phyloP scores from a whole-genome alignment of 768 basidiomycete genomes.

The Steccherinum ochraceum region DNA sequence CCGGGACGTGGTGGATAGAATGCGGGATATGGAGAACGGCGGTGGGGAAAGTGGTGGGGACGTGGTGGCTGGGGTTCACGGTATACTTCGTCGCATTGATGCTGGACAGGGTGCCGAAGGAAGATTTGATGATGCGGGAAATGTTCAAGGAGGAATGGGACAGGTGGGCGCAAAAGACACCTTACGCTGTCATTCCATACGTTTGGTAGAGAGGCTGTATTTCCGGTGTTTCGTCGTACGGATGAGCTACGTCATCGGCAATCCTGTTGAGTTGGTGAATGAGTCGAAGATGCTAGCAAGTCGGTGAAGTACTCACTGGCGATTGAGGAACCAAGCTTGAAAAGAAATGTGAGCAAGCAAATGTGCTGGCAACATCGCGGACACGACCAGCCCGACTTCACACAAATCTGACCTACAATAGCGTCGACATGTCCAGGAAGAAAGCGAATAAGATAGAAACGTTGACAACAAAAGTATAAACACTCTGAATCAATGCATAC shows the following conservation, averaged over 20 bases:
- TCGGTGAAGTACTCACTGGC: too few species aligned
- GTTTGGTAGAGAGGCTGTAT: too few species aligned
- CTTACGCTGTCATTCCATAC: conserved; percentile 5
- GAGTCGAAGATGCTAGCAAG: too few species aligned
- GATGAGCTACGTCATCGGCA: too few species aligned
- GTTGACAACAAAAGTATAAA: neutral
- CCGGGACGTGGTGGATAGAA: neutral
- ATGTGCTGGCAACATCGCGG: too few species aligned
- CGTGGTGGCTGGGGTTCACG: neutral
- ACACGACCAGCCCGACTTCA: too few species aligned
- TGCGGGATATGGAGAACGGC: neutral
- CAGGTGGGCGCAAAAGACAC: conserved; percentile 5
- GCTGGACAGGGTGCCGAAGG: neutral
- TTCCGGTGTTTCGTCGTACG: too few species aligned
- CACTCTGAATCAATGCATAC: neutral
- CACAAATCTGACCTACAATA: too few species aligned
- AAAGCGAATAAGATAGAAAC: neutral
- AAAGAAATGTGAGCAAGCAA: too few species aligned
- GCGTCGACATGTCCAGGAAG: neutral
- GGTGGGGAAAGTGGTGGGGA: neutral
- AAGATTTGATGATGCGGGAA: conserved; percentile 2
- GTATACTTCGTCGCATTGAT: neutral
- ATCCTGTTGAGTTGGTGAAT: too few species aligned
- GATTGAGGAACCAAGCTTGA: too few species aligned
- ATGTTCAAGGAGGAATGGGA: conserved; percentile 6